Percentiles rank a stretch among this genome's conserved stretches.
Evolutionary conservation across 768 basidiomycete genomes (phyloP).

Genomic region (Tricholoma flavovirens): DNA sequence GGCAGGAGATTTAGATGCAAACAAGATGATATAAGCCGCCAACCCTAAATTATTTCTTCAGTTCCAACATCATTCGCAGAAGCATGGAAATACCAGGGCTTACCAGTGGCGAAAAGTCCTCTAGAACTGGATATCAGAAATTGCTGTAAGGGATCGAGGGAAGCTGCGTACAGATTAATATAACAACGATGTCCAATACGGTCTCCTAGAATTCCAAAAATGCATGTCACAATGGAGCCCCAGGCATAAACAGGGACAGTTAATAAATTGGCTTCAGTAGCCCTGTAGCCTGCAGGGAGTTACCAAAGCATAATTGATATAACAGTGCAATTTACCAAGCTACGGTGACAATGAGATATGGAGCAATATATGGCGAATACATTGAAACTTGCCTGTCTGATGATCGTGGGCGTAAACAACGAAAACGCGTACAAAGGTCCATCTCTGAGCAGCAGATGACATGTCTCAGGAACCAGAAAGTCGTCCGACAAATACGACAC

Average conservation of each 20-base stretch:
- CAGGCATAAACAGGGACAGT: constrained; percentile 76
- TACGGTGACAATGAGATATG: constrained; percentile 11
- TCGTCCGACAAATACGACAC: constrained; percentile 10
- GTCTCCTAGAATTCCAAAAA: constrained; percentile 60
- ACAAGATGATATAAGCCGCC: constrained; percentile 62
- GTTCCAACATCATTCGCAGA: too few relatives aligned
- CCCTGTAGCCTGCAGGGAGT: constrained; percentile 40
- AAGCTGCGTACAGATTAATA: constrained; percentile 51
- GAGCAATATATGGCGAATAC: not conserved
- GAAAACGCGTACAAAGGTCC: constrained; percentile 51
- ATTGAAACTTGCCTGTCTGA: constrained; percentile 42
- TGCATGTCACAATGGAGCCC: constrained; percentile 61
- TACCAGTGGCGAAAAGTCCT: constrained; percentile 24
- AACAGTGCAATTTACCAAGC: constrained; percentile 26
- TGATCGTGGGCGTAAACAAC: constrained; percentile 48
- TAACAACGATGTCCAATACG: constrained; percentile 47
- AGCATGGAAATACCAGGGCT: not conserved
- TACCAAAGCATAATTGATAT: not conserved
- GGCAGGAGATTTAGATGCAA: constrained; percentile 50
- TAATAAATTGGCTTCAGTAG: constrained; percentile 65
- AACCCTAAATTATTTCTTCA: constrained; percentile 26
- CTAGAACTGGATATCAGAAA: constrained; percentile 10
- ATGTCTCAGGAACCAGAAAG: constrained; percentile 3
- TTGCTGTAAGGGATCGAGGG: not conserved
- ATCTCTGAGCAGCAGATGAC: constrained; percentile 31